These are phyloP conservation scores for Stagonosporopsis vannaccii DNA, from an alignment of 2,329 filamentous ascomycete species.

Conservation along the genomic window DNA sequence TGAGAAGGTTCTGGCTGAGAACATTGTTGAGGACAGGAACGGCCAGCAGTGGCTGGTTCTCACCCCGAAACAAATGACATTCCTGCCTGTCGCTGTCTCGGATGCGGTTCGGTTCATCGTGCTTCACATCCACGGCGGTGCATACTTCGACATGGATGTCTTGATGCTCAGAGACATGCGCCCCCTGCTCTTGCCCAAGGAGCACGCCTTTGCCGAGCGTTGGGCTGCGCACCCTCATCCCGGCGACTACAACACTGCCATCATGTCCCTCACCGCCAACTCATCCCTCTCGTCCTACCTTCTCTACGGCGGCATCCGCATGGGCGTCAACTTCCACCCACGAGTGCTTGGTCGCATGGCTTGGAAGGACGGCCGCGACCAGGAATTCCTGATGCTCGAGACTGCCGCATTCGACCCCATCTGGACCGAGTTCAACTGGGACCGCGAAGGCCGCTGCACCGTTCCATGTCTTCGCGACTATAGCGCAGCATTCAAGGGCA, in stretches of 20 bases:
- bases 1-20: constrained; percentile 57
- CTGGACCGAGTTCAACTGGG: constrained; percentile 65
- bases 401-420: constrained; percentile 65
- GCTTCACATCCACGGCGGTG: constrained; percentile 61
- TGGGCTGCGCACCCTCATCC: constrained; percentile 62
- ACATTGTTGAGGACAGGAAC: constrained; percentile 57
- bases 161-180: constrained; percentile 63
- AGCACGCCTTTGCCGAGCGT: constrained; percentile 63
- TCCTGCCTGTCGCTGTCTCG: constrained; percentile 64
- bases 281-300: constrained; percentile 63
- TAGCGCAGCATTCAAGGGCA: constrained; percentile 60
- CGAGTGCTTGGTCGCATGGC: constrained; percentile 64
- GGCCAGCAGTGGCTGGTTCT: constrained; percentile 63
- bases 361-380: constrained; percentile 62
- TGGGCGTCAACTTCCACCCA: constrained; percentile 66
- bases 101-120: constrained; percentile 64
- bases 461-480: constrained; percentile 64
- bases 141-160: constrained; percentile 65
- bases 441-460: constrained; percentile 60
- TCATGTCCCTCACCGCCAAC: constrained; percentile 65
- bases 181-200: constrained; percentile 59
- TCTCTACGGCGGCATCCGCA: constrained; percentile 62
- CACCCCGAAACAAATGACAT: constrained; percentile 64
- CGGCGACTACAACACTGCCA: constrained; percentile 65
- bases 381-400: constrained; percentile 65